Conservation (phyloP, 768 basidiomycete genomes). For the Gloeophyllum trabeum region DNA sequence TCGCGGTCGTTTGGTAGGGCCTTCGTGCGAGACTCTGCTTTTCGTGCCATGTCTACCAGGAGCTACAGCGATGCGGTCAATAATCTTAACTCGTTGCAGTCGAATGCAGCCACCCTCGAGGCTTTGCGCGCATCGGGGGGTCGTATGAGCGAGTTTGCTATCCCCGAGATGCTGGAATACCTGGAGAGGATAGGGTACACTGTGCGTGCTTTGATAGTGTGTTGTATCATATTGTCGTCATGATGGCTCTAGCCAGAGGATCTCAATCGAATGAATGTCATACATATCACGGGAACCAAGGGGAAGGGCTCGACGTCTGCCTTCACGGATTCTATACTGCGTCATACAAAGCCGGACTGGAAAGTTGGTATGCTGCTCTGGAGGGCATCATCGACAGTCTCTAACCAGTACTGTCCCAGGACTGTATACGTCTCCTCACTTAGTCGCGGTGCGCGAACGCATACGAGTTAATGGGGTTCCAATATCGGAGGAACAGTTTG, state of each 20-base stretch:
- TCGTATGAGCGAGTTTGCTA: slow-evolving; percentile 44
- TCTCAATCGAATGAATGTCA: slow-evolving; percentile 80
- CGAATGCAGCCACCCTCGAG: slow-evolving; percentile 88
- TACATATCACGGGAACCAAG: slow-evolving; percentile 97
- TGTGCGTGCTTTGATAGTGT: slow-evolving; percentile 32
- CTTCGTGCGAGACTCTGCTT: background rate
- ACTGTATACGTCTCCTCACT: slow-evolving; percentile 92
- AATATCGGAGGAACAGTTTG: slow-evolving; percentile 78
- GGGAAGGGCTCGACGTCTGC: slow-evolving; percentile 97
- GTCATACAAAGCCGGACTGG: slow-evolving; percentile 60
- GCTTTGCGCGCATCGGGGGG: slow-evolving; percentile 69
- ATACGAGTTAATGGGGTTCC: slow-evolving; percentile 90
- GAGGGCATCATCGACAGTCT: background rate
- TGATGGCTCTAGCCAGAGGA: slow-evolving; percentile 49
- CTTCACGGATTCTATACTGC: slow-evolving; percentile 79
- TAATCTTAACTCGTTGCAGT: slow-evolving; percentile 71
- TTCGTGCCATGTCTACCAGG: slow-evolving; percentile 13
- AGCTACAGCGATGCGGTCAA: slow-evolving; percentile 68
- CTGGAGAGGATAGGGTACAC: slow-evolving; percentile 76
- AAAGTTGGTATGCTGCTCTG: slow-evolving; percentile 58
- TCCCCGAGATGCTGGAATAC: slow-evolving; percentile 88
- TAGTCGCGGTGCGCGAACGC: slow-evolving; percentile 91
- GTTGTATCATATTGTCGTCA: slow-evolving; percentile 5
- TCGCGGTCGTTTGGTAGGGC: background rate
- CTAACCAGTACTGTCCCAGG: slow-evolving; percentile 33